Conservation (phyloP, 2,329 filamentous ascomycete genomes). For the Botrytis aclada region DNA sequence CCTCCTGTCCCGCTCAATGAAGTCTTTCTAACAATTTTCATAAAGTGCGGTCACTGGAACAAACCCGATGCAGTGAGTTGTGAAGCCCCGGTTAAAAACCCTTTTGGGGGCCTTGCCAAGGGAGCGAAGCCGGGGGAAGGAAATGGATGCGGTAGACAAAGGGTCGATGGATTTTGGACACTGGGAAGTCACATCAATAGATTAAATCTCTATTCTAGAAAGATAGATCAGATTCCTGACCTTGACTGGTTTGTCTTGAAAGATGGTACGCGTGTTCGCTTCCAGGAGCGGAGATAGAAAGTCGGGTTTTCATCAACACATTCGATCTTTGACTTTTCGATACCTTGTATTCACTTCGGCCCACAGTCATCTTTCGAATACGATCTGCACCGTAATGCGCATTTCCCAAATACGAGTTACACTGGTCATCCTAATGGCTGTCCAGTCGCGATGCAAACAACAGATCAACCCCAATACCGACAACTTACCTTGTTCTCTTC, state of each 20-base stretch:
- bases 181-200: too few relatives aligned
- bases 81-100: neutral
- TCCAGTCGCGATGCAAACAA: too few relatives aligned
- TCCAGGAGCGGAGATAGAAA: neutral
- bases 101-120: neutral
- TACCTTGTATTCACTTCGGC: neutral
- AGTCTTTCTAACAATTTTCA: neutral
- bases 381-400: too few relatives aligned
- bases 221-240: too few relatives aligned
- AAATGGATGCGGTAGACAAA: neutral
- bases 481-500: neutral
- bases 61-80: neutral
- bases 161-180: neutral
- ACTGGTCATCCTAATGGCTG: too few relatives aligned
- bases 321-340: neutral
- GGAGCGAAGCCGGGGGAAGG: too few relatives aligned
- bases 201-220: too few relatives aligned
- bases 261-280: neutral
- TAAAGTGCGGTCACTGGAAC: neutral
- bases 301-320: neutral
- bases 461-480: neutral
- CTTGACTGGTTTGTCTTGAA: neutral
- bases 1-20: neutral
- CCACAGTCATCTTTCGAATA: neutral
- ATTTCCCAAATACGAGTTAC: too few relatives aligned